Percentiles rank a stretch among this genome's conserved stretches.
These are phyloP conservation scores for Ustilago nuda DNA, from an alignment of 1,284 basidiomycete genomes.

Conservation along the genomic window DNA sequence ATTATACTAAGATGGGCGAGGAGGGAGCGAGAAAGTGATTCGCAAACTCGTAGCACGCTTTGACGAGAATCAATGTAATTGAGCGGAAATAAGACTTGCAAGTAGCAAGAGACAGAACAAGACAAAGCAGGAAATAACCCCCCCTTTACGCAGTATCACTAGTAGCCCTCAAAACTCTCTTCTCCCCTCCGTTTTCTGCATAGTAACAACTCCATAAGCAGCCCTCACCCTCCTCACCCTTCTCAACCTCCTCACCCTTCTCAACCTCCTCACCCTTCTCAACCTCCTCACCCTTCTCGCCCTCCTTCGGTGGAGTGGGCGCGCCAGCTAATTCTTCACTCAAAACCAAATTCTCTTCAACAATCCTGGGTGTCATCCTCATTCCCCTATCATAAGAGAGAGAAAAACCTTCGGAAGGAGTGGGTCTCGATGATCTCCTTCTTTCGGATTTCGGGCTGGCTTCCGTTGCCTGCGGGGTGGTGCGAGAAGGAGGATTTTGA, in stretches of 20 bases:
- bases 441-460: conserved; percentile 15
- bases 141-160: background rate
- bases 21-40: too few relatives aligned
- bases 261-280: too few relatives aligned
- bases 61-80: too few relatives aligned
- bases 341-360: conserved; percentile 17
- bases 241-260: background rate
- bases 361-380: conserved; percentile 36
- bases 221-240: background rate
- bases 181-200: conserved; percentile 19
- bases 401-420: conserved; percentile 4
- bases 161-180: background rate
- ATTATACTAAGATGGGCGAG: too few relatives aligned
- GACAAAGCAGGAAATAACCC: background rate
- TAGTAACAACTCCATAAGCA: conserved; percentile 49
- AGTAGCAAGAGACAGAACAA: too few relatives aligned
- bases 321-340: background rate
- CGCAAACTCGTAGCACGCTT: too few relatives aligned
- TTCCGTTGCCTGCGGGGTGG: conserved; percentile 2
- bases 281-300: background rate
- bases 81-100: background rate
- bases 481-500: conserved; percentile 5
- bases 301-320: background rate
- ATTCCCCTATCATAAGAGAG: background rate
- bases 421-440: conserved; percentile 31